Evolutionary conservation across 1,139 yeast species (phyloP).

Genomic region (Yamadazyma membranifaciens): DNA sequence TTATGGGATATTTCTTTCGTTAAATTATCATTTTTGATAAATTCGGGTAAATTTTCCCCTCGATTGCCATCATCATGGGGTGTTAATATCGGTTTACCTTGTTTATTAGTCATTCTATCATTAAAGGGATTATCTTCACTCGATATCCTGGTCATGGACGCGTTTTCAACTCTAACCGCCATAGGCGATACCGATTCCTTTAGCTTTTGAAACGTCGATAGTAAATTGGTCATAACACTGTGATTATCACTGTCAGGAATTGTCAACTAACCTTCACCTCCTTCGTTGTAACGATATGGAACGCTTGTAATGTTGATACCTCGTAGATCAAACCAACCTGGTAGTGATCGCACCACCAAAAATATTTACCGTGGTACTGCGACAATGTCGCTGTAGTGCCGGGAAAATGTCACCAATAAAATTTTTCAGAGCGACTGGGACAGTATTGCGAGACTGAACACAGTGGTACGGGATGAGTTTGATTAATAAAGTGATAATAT

Average conservation of each 20-base stretch:
- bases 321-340: no score
- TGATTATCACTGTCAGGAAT: no score
- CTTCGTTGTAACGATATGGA: no score
- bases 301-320: no score
- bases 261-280: no score
- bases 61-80: slow-evolving; percentile 4
- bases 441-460: background rate
- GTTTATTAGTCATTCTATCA: slow-evolving; percentile 16
- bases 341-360: no score
- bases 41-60: slow-evolving; percentile 1
- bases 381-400: no score
- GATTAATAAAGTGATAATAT: no score
- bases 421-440: background rate
- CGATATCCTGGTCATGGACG: slow-evolving; percentile 11
- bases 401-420: no score
- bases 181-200: slow-evolving; percentile 16
- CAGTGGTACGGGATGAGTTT: background rate
- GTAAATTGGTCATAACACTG: slow-evolving; percentile 21
- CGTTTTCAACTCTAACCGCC: slow-evolving; percentile 10
- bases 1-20: background rate
- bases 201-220: slow-evolving; percentile 16
- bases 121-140: slow-evolving; percentile 33
- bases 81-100: background rate
- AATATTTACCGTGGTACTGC: no score
- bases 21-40: slow-evolving; percentile 7